Evolutionary conservation across 257 asterid genomes (phyloP).

Genomic region (Solanum habrochaites): DNA sequence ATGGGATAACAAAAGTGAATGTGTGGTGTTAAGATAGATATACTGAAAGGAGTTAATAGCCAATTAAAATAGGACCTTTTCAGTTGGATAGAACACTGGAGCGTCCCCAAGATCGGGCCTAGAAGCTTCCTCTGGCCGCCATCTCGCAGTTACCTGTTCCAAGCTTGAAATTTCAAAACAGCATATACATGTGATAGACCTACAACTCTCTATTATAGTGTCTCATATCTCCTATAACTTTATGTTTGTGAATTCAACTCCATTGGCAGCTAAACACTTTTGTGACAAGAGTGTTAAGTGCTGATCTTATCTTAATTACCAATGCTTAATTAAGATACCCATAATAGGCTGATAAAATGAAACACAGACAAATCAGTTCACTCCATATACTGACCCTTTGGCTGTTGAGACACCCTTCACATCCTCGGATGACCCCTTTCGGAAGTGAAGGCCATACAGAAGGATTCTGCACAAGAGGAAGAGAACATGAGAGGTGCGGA

Average conservation of each 20-base stretch:
- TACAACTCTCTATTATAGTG: not conserved
- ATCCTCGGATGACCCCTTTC: constrained; percentile 82
- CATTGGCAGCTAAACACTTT: not conserved
- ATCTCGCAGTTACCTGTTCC: constrained; percentile 73
- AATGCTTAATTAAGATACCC: not conserved
- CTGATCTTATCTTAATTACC: not conserved
- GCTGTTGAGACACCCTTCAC: constrained; percentile 70
- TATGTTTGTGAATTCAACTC: not conserved
- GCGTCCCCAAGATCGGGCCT: constrained; percentile 71
- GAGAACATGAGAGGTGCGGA: not conserved
- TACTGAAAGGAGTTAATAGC: not conserved
- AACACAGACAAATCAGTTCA: not conserved
- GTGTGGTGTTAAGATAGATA: not conserved
- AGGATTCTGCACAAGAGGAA: constrained; percentile 25
- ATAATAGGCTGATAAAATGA: not conserved
- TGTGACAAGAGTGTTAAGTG: not conserved
- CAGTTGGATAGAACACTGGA: constrained; percentile 92
- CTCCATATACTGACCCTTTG: constrained; percentile 51
- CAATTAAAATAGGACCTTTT: constrained; percentile 51
- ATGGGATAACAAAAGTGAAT: not conserved
- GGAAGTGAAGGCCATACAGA: constrained; percentile 39
- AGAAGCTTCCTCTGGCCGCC: constrained; percentile 77
- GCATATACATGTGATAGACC: not conserved
- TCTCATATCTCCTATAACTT: not conserved
- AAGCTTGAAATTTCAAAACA: constrained; percentile 9